Evolutionary conservation across 2,329 filamentous ascomycete genomes (phyloP).

Genomic region (Penicillium sp.): DNA sequence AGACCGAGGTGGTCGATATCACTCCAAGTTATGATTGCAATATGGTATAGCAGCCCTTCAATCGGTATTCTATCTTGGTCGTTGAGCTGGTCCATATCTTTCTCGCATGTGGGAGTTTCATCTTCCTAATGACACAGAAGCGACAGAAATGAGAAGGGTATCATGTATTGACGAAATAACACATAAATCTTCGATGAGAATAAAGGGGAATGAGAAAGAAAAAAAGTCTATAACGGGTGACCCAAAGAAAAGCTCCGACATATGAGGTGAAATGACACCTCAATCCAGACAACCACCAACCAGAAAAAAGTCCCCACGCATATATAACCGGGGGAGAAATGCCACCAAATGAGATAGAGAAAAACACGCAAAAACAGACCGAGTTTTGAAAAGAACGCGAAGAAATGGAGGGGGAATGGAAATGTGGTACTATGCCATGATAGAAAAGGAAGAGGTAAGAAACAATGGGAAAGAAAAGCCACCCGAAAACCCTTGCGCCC

Average conservation of each 20-base stretch:
- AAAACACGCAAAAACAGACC: background rate
- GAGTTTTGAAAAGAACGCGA: background rate
- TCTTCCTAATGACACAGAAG: background rate
- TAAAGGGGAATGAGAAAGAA: background rate
- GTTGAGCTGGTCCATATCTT: background rate
- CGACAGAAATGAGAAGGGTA: background rate
- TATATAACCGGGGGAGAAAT: background rate
- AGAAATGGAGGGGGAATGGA: slow-evolving; percentile 11
- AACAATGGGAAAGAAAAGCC: slow-evolving; percentile 29
- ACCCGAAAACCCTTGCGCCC: slow-evolving; percentile 37
- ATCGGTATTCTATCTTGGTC: background rate
- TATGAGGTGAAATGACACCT: slow-evolving; percentile 1
- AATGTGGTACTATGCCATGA: slow-evolving; percentile 15
- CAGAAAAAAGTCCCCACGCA: background rate
- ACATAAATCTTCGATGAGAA: background rate
- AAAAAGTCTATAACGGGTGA: slow-evolving; percentile 19
- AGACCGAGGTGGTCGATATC: background rate
- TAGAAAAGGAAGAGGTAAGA: slow-evolving; percentile 11
- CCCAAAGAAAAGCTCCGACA: slow-evolving; percentile 8
- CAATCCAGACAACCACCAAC: slow-evolving; percentile 6
- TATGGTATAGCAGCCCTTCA: background rate
- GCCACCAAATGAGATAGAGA: background rate
- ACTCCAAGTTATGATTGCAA: background rate
- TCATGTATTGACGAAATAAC: background rate
- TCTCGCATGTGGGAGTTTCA: background rate